Percentiles rank a stretch among this genome's conserved stretches.
These are phyloP conservation scores for Monosporozyma yasuniensis DNA, from an alignment of 805 yeast genomes.

Conservation along the genomic window DNA sequence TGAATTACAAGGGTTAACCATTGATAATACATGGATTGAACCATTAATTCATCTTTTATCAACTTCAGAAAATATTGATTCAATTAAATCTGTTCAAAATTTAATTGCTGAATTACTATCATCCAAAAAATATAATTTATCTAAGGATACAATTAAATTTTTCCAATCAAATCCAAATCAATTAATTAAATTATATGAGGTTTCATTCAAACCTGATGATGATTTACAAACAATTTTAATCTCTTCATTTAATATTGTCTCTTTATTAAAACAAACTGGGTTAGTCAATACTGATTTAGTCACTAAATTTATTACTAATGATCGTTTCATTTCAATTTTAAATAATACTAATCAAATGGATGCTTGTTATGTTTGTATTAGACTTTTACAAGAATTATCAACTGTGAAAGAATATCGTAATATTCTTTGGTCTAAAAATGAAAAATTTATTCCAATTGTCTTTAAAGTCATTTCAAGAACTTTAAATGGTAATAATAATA, in stretches of 20 bases:
- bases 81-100: conserved; percentile 25
- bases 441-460: conserved; percentile 40
- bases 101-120: conserved; percentile 26
- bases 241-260: conserved; percentile 27
- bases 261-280: conserved; percentile 22
- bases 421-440: conserved; percentile 27
- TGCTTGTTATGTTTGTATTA: conserved; percentile 25
- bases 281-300: conserved; percentile 15
- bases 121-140: conserved; percentile 12
- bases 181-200: conserved; percentile 17
- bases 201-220: conserved; percentile 16
- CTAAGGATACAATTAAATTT: conserved; percentile 13
- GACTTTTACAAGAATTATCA: conserved; percentile 27
- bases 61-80: conserved; percentile 16
- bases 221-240: conserved; percentile 27
- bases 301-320: conserved; percentile 14
- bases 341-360: conserved; percentile 24
- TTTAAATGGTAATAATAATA: conserved; percentile 18
- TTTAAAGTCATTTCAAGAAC: conserved; percentile 38
- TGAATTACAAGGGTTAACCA: conserved; percentile 19
- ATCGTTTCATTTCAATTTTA: conserved; percentile 17
- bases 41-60: conserved; percentile 25
- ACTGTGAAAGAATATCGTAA: conserved; percentile 22
- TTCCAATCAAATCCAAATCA: conserved; percentile 18
- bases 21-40: conserved; percentile 11